Base-by-base conservation (phyloP, 2,329 filamentous ascomycete species). In the Aspergillus viridinutans region DNA sequence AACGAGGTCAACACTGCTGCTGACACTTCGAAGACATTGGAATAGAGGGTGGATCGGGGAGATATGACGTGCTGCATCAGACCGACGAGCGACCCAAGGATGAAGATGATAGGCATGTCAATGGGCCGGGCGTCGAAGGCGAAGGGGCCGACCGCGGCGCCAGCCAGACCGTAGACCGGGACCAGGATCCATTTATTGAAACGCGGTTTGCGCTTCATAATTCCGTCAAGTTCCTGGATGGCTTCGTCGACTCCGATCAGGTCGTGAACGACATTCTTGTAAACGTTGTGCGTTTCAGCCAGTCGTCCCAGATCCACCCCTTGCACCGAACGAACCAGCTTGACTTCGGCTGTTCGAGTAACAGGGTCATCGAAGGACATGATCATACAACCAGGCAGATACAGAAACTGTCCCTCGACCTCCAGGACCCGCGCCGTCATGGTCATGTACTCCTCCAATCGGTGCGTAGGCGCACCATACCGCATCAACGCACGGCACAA, bases 391-490 rank as follows among this genome's bases (percentile, higher is more conserved):
- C 61, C 61, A 1, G 64, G 64, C 29, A 96, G 84, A 70, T 96
- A 96, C 23, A 96, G 77, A 65, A 94, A 96, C 67, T 95, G 90
- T 5, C 87, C 88, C 61, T 96, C 89, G 26, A 96, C 92, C 72
- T 92, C 89, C 28, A 96, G 81, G 2, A 94, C 89, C 14, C 89
- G 83, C 1, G 92, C 88, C 7, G 90, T 91, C 89, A 92, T 95
- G 62, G 83, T 86, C 83, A 96, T 87, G 72, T 95, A 96, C 69
- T 96, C 77, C 74, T 96, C 92, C 9, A 96, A 79, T 21, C 92
- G 86, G 75, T 97, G 92, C 0, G 92, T 95, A 1, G 92, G 92
- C 0, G 92, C 92, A 21, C 92, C 92, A 63, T 90, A 96, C 68
- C 85, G 81, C 91, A 97, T 96, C 54, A 96, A 77, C 1, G 90